Evolutionary conservation across 257 asterid species (phyloP).

Genomic region (Schizonepeta tenuifolia): DNA sequence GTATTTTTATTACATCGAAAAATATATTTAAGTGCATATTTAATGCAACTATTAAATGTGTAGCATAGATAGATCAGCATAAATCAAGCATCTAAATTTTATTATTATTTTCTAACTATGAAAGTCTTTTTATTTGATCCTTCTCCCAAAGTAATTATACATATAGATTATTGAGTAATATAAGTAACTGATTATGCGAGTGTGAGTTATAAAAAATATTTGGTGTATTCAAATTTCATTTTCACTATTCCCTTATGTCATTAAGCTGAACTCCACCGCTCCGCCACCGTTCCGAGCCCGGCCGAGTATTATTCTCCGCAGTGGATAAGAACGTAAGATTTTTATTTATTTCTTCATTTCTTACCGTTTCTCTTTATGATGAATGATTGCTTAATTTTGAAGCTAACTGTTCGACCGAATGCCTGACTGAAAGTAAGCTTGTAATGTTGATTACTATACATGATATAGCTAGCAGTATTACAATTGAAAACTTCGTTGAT

Average conservation of each 20-base stretch:
- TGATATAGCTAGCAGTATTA: background rate
- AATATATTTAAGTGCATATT: too few species aligned
- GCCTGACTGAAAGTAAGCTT: conserved; percentile 20
- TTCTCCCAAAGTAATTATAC: too few species aligned
- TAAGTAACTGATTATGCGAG: too few species aligned
- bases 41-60: too few species aligned
- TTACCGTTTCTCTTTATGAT: background rate
- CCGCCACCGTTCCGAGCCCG: background rate
- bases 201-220: too few species aligned
- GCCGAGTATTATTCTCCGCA: background rate
- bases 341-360: background rate
- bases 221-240: background rate
- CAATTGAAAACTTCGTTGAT: background rate
- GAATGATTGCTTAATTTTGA: background rate
- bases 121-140: too few species aligned
- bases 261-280: background rate
- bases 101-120: too few species aligned
- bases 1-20: too few species aligned
- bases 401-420: conserved; percentile 37
- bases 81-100: too few species aligned
- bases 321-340: background rate
- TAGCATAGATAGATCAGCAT: too few species aligned
- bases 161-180: too few species aligned
- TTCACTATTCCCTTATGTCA: background rate
- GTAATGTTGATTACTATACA: background rate